Evolutionary conservation across 2,329 filamentous ascomycete species (phyloP), one percentile per base, ranked within the genome.

Genomic region (Hypoxylon rubiginosum): DNA sequence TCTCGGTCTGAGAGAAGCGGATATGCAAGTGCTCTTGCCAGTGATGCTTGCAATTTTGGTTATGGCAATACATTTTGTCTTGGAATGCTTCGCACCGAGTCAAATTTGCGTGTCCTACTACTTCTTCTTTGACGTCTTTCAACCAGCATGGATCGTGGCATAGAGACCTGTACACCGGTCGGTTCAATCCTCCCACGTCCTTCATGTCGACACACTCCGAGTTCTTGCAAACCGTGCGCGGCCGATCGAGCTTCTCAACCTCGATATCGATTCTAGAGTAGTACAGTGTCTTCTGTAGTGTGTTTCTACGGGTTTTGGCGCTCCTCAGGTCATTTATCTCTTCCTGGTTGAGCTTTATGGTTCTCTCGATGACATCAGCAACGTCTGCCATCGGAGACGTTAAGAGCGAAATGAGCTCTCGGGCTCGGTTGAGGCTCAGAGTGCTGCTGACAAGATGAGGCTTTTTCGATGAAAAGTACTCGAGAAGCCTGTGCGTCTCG

Each of bases 21-120:
- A 81, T 71, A 60, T 82, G 79, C 57, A 79, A 55, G 65, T 82
- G 80, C n/a, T 76, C 65, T 30, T 75, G 67, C 77, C 78, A 81
- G 43, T 71, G 58, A 66, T 82, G 79, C 1, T 49, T 24, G 65
- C 79, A 82, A 2, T 36, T n/a, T 19, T n/a, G 15, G 17, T 6
- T 17, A 11, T 8, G n/a, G 36, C 36, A 41, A 17, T 1, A 17
- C 15, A 6, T 17, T 2, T 8, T 17, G 15, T 6, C n/a, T 2
- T 17, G 2, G 6, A 41, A 41, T n/a, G 15, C 36, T 2, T 3
- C 1, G 36, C 39, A 43, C 7, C 5, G 2, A 2, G 1, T 21
- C 39, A 43, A 43, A 2, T 43, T 4, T 17, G 39, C 2, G 10
- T 43, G 17, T 10, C 39, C 39, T 2, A 43, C 39, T 2, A 43